These are phyloP conservation scores for Lasiosphaeria ovina DNA, from an alignment of 495 filamentous ascomycete genomes.

Conservation along the genomic window DNA sequence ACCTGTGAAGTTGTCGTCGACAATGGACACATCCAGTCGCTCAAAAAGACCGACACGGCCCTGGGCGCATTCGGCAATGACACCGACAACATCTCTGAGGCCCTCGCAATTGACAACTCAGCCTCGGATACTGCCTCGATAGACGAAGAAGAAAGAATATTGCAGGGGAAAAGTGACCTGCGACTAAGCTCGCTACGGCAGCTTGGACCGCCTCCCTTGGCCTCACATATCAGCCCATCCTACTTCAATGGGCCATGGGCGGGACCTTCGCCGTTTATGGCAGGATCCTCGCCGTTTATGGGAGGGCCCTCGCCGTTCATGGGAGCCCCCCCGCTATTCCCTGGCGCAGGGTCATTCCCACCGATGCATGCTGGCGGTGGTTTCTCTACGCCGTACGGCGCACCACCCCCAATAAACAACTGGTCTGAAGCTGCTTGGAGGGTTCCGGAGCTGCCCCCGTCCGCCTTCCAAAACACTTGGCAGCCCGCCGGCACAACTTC, in stretches of 20 bases:
- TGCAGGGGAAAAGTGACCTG: conserved; percentile 14
- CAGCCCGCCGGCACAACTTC: background rate
- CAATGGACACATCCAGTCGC: conserved; percentile 73
- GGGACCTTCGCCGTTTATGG: background rate
- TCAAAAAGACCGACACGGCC: conserved; percentile 30
- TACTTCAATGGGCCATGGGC: conserved; percentile 11
- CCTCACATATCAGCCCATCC: conserved; percentile 3
- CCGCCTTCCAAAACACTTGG: conserved; percentile 4
- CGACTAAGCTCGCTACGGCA: conserved; percentile 8
- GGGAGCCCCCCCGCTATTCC: conserved; percentile 7
- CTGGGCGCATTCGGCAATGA: conserved; percentile 37
- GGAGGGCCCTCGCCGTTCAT: background rate
- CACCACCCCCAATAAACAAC: conserved; percentile 4
- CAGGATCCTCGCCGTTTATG: background rate
- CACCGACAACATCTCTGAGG: conserved; percentile 21
- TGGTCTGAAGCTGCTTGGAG: conserved; percentile 14
- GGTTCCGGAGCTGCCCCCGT: conserved; percentile 27
- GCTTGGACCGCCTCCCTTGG: conserved; percentile 2
- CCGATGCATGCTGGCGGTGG: conserved; percentile 13
- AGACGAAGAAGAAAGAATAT: conserved; percentile 30
- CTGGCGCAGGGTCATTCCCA: conserved; percentile 15
- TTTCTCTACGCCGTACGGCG: conserved; percentile 14
- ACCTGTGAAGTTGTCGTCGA: conserved; percentile 80
- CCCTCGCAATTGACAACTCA: conserved; percentile 35
- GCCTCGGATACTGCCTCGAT: conserved; percentile 17